Conservation (phyloP, 2,329 filamentous ascomycete species). For the Fusarium aywerte region DNA sequence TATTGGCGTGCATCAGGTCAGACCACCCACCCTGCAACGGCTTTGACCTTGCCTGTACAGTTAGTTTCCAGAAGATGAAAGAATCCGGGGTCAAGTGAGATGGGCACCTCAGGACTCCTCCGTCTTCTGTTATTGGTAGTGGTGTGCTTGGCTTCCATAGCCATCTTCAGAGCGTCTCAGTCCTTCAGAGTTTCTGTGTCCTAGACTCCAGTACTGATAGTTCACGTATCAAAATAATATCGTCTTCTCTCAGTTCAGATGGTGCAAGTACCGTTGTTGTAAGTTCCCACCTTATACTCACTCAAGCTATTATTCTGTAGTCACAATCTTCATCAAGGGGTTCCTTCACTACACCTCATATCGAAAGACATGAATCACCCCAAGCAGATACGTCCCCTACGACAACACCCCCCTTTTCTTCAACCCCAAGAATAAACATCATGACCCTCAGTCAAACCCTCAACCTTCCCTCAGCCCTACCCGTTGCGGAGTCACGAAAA, state of each 20-base stretch:
- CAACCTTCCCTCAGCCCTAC: conserved; percentile 38
- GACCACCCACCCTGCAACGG: conserved; percentile 30
- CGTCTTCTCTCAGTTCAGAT: neutral
- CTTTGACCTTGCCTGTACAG: conserved; percentile 7
- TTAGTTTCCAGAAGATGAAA: conserved; percentile 4
- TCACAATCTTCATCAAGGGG: neutral
- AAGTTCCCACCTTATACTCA: neutral
- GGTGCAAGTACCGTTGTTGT: neutral
- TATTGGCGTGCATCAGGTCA: conserved; percentile 24
- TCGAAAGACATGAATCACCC: neutral
- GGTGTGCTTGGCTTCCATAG: neutral
- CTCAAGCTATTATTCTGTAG: neutral
- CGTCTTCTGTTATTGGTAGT: conserved; percentile 1
- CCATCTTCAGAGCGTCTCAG: neutral
- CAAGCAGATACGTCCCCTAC: conserved; percentile 20
- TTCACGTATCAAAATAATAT: neutral
- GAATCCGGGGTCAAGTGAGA: conserved; percentile 19
- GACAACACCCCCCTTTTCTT: conserved; percentile 27
- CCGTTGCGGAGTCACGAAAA: conserved; percentile 37
- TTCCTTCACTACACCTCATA: neutral
- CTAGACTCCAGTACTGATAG: neutral
- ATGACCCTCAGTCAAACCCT: conserved; percentile 35
- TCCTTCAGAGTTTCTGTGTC: neutral
- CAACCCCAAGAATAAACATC: conserved; percentile 35
- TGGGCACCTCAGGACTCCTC: neutral